Percentiles rank a stretch among this genome's conserved stretches.
Conservation (phyloP, 768 basidiomycete species). For the Tricholoma flavovirens region DNA sequence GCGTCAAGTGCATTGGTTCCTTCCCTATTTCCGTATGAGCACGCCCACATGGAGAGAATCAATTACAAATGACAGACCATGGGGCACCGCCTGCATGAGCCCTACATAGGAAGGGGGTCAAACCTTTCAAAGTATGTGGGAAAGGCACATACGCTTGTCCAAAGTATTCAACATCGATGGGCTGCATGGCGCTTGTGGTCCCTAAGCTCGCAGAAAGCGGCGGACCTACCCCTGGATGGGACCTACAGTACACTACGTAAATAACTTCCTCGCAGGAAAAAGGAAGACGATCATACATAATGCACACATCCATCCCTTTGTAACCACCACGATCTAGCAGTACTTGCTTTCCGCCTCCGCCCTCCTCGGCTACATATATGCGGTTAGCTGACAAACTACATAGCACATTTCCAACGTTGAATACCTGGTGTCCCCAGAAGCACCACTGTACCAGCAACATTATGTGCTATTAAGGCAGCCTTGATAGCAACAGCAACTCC, state of each 20-base stretch:
- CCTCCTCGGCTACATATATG: slow-evolving; percentile 59
- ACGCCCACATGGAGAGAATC: neutral
- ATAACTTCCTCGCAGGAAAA: neutral
- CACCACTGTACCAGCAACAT: slow-evolving; percentile 61
- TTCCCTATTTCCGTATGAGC: slow-evolving; percentile 41
- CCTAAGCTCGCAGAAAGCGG: slow-evolving; percentile 45
- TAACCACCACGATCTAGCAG: slow-evolving; percentile 75
- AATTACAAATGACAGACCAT: slow-evolving; percentile 38
- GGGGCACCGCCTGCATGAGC: slow-evolving; percentile 79
- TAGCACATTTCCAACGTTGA: slow-evolving; percentile 1
- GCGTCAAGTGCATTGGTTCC: slow-evolving; percentile 86
- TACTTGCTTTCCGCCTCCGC: slow-evolving; percentile 70
- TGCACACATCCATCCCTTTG: slow-evolving; percentile 71
- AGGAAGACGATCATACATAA: slow-evolving; percentile 46
- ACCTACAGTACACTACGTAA: slow-evolving; percentile 39
- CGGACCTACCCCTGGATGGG: slow-evolving; percentile 61
- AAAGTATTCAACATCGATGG: slow-evolving; percentile 62
- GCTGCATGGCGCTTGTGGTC: slow-evolving; percentile 57
- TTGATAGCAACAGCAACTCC: slow-evolving; percentile 71
- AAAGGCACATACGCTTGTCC: slow-evolving; percentile 56
- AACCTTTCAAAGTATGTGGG: slow-evolving; percentile 1
- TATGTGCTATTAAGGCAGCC: slow-evolving; percentile 56
- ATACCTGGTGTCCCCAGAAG: slow-evolving; percentile 75
- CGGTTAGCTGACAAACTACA: slow-evolving; percentile 8
- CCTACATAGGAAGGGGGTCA: slow-evolving; percentile 28